Evolutionary conservation across 257 asterid species (phyloP).

Genomic region (Plantago elongata): DNA sequence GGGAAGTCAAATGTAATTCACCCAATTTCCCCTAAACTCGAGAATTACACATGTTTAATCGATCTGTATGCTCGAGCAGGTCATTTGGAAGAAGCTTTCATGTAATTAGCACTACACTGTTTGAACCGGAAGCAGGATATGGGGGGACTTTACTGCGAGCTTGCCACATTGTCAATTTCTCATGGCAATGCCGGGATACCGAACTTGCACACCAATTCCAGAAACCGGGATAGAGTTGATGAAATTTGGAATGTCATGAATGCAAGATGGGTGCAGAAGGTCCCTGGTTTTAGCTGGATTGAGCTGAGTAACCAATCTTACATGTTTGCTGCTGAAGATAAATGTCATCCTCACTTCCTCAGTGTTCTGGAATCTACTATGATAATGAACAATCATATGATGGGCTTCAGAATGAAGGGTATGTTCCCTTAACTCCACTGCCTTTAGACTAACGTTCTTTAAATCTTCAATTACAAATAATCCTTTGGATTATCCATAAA

Average conservation of each 20-base stretch:
- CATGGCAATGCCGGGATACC: no score
- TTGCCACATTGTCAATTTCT: constrained; percentile 54
- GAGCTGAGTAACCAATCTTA: constrained; percentile 57
- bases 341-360: constrained; percentile 67
- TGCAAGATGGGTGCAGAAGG: constrained; percentile 69
- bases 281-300: constrained; percentile 83
- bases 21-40: constrained; percentile 55
- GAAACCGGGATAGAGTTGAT: constrained; percentile 62
- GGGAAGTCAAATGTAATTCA: no score
- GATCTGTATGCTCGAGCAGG: constrained; percentile 81
- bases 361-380: constrained; percentile 46
- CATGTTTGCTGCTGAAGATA: constrained; percentile 73
- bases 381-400: constrained; percentile 43
- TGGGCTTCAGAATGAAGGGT: constrained; percentile 60
- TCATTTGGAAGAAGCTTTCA: constrained; percentile 49
- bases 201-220: constrained; percentile 66
- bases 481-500: no score
- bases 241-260: constrained; percentile 59
- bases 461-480: no score
- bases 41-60: constrained; percentile 82
- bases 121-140: constrained; percentile 77
- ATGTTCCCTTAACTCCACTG: constrained; percentile 22
- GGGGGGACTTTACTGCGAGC: constrained; percentile 95
- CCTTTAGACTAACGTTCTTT: no score
- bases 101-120: constrained; percentile 57